These are phyloP conservation scores for Asterochloris erici DNA, from an alignment of 139 green algal genomes.

Conservation along the genomic window DNA sequence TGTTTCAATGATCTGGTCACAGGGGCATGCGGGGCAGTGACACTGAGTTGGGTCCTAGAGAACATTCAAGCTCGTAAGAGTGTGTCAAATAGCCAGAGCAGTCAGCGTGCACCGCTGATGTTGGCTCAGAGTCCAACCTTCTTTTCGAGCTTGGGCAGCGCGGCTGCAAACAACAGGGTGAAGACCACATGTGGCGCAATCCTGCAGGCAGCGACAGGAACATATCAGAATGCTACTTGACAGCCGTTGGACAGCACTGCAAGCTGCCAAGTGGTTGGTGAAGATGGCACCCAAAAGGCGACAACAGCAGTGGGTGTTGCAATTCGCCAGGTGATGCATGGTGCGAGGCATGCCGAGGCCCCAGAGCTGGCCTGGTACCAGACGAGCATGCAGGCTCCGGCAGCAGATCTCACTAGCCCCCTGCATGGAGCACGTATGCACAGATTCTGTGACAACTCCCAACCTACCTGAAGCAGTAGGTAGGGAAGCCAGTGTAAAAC, in stretches of 20 bases:
- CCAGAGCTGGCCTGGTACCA: too few species aligned
- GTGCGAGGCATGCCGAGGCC: too few species aligned
- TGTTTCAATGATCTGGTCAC: too few species aligned
- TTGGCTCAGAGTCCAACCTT: slow-evolving; percentile 61
- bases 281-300: not conserved
- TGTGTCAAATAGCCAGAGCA: too few species aligned
- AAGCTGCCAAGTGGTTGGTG: not conserved
- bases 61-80: too few species aligned
- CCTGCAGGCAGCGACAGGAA: slow-evolving; percentile 24
- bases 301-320: not conserved
- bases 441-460: not conserved
- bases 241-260: not conserved
- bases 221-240: not conserved
- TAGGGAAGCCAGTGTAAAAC: slow-evolving; percentile 98
- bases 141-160: slow-evolving; percentile 75
- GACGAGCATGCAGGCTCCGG: not conserved
- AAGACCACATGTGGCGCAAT: slow-evolving; percentile 93
- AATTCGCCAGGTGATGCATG: too few species aligned
- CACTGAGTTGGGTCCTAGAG: too few species aligned
- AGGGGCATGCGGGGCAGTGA: too few species aligned
- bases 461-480: slow-evolving; percentile 77
- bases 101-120: too few species aligned
- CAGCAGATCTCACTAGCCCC: not conserved
- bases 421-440: not conserved
- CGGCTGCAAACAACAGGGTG: slow-evolving; percentile 87